These are phyloP conservation scores for Suillus hirtellus DNA, from an alignment of 768 basidiomycete species.

Conservation along the genomic window DNA sequence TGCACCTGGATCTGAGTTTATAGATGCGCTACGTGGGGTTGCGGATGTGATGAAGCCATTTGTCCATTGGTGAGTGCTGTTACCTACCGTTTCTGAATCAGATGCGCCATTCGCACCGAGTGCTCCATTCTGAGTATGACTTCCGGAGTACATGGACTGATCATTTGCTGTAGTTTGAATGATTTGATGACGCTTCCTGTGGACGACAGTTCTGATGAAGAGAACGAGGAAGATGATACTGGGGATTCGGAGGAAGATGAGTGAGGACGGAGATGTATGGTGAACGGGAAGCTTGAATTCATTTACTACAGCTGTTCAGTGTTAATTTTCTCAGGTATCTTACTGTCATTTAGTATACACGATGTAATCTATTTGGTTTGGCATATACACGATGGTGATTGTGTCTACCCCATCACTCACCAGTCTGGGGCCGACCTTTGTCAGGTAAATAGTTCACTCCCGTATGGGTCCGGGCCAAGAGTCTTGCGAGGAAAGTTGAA, in stretches of 20 bases:
- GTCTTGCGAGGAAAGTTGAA: not conserved
- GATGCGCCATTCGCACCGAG: not conserved
- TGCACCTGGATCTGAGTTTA: constrained; percentile 51
- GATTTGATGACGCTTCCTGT: constrained; percentile 64
- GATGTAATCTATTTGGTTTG: not conserved
- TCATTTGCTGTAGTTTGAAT: constrained; percentile 51
- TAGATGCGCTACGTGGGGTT: constrained; percentile 56
- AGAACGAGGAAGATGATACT: not conserved
- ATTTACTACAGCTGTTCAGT: not conserved
- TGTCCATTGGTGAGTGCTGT: constrained; percentile 64
- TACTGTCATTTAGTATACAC: constrained; percentile 1
- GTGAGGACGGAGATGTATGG: not conserved
- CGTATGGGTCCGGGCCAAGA: too few relatives aligned
- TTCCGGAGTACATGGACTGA: not conserved
- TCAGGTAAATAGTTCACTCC: not conserved
- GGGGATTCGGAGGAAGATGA: not conserved
- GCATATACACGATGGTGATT: not conserved
- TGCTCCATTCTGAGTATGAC: not conserved
- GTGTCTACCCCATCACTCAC: not conserved
- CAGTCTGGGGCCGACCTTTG: not conserved
- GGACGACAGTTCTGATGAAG: constrained; percentile 28
- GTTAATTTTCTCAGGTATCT: not conserved
- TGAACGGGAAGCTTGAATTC: not conserved
- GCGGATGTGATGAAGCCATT: constrained; percentile 66
- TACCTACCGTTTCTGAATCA: not conserved